These are phyloP conservation scores for Cyclostephanos invisitatus DNA, from an alignment of 108 stramenopile genomes.

Conservation along the genomic window DNA sequence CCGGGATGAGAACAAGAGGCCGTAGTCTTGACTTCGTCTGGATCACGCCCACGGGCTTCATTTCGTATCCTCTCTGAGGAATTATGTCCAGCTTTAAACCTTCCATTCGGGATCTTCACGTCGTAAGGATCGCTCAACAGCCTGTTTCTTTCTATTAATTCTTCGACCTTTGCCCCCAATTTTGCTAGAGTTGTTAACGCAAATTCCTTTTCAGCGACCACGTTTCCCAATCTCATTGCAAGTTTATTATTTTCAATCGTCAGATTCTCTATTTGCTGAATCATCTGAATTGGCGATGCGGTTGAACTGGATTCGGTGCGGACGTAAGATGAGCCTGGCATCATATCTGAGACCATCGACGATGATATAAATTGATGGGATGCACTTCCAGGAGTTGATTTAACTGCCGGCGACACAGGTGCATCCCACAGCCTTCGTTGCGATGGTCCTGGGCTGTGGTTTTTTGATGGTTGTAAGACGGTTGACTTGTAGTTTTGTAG, in stretches of 20 bases:
- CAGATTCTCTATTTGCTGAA: conserved; percentile 20
- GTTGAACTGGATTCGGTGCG: too few relatives aligned
- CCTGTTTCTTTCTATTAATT: conserved; percentile 36
- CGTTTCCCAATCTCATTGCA: conserved; percentile 26
- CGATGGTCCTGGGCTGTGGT: neutral
- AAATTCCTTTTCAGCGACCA: conserved; percentile 44
- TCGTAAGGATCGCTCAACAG: conserved; percentile 15
- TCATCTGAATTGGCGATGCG: neutral
- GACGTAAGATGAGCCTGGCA: too few relatives aligned
- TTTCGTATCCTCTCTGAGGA: neutral
- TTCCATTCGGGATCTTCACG: conserved; percentile 21
- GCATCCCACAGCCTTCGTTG: neutral
- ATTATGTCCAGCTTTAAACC: conserved; percentile 2
- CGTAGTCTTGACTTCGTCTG: conserved; percentile 12
- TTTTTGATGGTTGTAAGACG: conserved; percentile 14
- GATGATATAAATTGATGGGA: conserved; percentile 2
- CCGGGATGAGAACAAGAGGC: neutral
- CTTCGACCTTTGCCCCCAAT: conserved; percentile 38
- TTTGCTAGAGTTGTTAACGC: conserved; percentile 27
- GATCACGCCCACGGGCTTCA: conserved; percentile 14
- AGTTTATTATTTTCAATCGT: conserved; percentile 31
- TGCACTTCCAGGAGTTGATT: neutral
- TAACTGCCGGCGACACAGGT: neutral
- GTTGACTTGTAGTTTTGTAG: conserved; percentile 20
- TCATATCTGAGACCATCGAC: conserved; percentile 10